Conservation (phyloP, 176 grass and related monocot species). For the Aegilops tauschii region DNA sequence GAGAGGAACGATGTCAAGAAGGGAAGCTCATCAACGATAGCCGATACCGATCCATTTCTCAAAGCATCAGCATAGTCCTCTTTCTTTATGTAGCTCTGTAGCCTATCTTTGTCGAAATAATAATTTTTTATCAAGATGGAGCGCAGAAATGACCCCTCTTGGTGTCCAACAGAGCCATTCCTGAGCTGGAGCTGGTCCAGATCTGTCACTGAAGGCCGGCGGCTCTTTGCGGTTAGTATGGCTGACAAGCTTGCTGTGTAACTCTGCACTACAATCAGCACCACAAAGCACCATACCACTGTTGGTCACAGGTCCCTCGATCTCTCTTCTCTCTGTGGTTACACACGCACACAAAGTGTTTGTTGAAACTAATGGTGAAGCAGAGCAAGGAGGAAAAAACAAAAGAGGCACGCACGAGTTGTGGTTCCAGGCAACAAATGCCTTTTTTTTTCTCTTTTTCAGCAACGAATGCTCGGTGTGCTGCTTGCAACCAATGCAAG, state of each 20-base stretch:
- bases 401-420: too few species aligned
- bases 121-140: neutral
- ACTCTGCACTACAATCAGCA: slow-evolving; percentile 51
- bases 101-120: neutral
- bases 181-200: slow-evolving; percentile 23
- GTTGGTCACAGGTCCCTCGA: too few species aligned
- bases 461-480: too few species aligned
- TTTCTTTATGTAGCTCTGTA: neutral
- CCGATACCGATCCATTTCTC: slow-evolving; percentile 45
- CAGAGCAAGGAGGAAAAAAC: too few species aligned
- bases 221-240: slow-evolving; percentile 50
- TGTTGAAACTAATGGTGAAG: too few species aligned
- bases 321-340: too few species aligned
- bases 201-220: slow-evolving; percentile 43
- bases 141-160: slow-evolving; percentile 27
- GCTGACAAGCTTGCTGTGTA: slow-evolving; percentile 71
- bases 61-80: slow-evolving; percentile 46
- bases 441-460: too few species aligned
- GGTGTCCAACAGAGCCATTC: slow-evolving; percentile 42
- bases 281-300: slow-evolving; percentile 44
- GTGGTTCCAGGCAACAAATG: too few species aligned
- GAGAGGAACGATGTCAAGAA: slow-evolving; percentile 42
- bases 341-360: too few species aligned
- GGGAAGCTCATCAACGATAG: slow-evolving; percentile 59
- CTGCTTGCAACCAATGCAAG: too few species aligned